These are phyloP conservation scores for Coccomyxa subellipsoidea DNA, from an alignment of 163 green algal species.

Conservation along the genomic window DNA sequence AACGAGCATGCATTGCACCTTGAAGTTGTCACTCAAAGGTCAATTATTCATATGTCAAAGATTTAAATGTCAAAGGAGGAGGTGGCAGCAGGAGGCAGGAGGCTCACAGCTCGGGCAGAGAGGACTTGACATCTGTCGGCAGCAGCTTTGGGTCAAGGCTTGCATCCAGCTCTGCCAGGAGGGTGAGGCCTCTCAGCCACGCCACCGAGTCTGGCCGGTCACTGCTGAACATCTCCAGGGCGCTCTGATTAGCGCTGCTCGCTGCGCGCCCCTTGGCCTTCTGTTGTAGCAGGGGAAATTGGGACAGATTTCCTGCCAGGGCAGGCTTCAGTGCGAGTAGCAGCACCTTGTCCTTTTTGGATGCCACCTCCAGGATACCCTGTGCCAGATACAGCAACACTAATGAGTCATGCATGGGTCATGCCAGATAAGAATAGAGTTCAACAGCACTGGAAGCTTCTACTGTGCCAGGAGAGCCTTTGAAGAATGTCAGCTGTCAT, in stretches of 20 bases:
- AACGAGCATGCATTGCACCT: no score
- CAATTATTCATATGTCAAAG: no score
- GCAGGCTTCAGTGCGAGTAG: background rate
- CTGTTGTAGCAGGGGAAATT: background rate
- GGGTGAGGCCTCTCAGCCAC: slow-evolving; percentile 14
- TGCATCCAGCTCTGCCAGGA: slow-evolving; percentile 1
- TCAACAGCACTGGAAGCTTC: no score
- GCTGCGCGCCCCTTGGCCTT: background rate
- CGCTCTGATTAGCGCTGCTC: background rate
- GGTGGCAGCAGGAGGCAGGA: background rate
- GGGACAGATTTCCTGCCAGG: background rate
- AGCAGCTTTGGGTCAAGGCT: background rate
- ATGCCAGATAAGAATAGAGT: no score
- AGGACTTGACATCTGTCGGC: background rate
- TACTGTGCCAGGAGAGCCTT: no score
- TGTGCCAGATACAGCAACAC: background rate
- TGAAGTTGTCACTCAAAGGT: no score
- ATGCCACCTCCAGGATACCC: background rate
- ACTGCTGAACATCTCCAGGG: background rate
- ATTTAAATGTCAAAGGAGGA: no score
- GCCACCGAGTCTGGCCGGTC: slow-evolving; percentile 11
- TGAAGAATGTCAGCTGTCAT: no score
- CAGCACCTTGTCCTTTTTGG: background rate
- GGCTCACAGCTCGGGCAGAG: slow-evolving; percentile 7
- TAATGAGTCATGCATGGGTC: no score